Percentiles rank a stretch among this genome's conserved stretches.
Evolutionary conservation across 2,329 filamentous ascomycete genomes (phyloP).

Genomic region (Microdochium paspali): DNA sequence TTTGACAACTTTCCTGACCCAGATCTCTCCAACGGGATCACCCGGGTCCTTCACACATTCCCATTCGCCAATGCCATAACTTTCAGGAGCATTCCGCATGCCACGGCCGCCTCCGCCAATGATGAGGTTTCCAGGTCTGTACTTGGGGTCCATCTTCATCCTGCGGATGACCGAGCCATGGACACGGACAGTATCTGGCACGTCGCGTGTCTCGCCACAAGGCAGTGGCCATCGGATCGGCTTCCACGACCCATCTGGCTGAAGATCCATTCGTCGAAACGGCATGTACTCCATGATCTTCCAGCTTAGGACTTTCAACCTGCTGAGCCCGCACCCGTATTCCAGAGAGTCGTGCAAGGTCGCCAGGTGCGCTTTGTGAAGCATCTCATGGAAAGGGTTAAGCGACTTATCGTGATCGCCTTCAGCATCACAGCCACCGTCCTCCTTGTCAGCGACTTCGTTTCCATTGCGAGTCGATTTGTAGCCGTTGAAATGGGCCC

Average conservation of each 20-base stretch:
- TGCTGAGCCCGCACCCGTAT: constrained; percentile 49
- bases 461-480: background rate
- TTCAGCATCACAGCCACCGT: background rate
- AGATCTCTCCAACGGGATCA: constrained; percentile 61
- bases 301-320: constrained; percentile 54
- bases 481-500: constrained; percentile 8
- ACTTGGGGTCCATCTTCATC: constrained; percentile 52
- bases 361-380: constrained; percentile 45
- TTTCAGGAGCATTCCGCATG: constrained; percentile 46
- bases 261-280: constrained; percentile 72
- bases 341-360: constrained; percentile 62
- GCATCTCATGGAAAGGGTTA: constrained; percentile 43
- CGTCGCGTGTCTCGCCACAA: constrained; percentile 67
- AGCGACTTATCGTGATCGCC: background rate
- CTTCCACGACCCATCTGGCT: constrained; percentile 64
- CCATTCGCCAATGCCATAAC: constrained; percentile 66
- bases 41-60: constrained; percentile 53
- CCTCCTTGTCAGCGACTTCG: constrained; percentile 2
- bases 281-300: constrained; percentile 75
- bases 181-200: constrained; percentile 59
- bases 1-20: constrained; percentile 31
- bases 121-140: constrained; percentile 72
- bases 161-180: constrained; percentile 67
- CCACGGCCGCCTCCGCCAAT: constrained; percentile 71
- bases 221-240: constrained; percentile 75